Evolutionary conservation across 345 rosid genomes (phyloP).

Genomic region (Clarkia xantiana): DNA sequence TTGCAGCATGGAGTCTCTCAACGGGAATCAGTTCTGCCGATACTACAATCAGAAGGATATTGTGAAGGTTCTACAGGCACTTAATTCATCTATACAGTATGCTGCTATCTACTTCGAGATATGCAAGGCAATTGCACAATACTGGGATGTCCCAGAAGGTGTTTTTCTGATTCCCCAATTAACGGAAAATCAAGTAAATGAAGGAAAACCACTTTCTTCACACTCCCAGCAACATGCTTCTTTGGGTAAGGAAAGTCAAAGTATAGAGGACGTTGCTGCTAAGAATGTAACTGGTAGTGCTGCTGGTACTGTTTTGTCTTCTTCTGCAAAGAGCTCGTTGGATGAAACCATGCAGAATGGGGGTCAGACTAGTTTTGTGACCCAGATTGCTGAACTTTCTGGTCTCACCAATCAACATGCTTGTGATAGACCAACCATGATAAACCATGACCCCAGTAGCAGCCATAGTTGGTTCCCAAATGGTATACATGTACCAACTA

Average conservation of each 20-base stretch:
- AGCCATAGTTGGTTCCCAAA: too few relatives aligned
- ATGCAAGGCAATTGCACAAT: constrained; percentile 45
- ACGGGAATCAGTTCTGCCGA: constrained; percentile 30
- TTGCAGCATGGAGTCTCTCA: constrained; percentile 43
- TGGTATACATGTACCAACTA: constrained; percentile 8
- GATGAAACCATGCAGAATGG: constrained; percentile 1
- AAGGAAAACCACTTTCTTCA: constrained; percentile 8
- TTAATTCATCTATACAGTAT: constrained; percentile 42
- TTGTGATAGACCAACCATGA: constrained; percentile 20
- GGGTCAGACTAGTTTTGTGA: constrained; percentile 14
- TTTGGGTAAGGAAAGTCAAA: constrained; percentile 14
- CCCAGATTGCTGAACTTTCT: constrained; percentile 25
- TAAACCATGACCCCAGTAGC: constrained; percentile 4
- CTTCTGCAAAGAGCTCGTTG: constrained; percentile 12
- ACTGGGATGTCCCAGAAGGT: constrained; percentile 53
- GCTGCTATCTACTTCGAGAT: constrained; percentile 32
- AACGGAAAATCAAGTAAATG: constrained; percentile 9
- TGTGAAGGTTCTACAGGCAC: constrained; percentile 42
- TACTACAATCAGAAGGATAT: constrained; percentile 62
- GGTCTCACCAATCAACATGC: constrained; percentile 21
- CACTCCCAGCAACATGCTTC: constrained; percentile 4
- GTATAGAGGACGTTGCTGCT: constrained; percentile 19
- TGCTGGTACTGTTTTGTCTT: constrained; percentile 13
- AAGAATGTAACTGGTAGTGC: constrained; percentile 20
- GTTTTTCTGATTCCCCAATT: constrained; percentile 18